These are phyloP conservation scores for Aspergillaceae sp. DNA, from an alignment of 2,329 filamentous ascomycete genomes.

Conservation along the genomic window DNA sequence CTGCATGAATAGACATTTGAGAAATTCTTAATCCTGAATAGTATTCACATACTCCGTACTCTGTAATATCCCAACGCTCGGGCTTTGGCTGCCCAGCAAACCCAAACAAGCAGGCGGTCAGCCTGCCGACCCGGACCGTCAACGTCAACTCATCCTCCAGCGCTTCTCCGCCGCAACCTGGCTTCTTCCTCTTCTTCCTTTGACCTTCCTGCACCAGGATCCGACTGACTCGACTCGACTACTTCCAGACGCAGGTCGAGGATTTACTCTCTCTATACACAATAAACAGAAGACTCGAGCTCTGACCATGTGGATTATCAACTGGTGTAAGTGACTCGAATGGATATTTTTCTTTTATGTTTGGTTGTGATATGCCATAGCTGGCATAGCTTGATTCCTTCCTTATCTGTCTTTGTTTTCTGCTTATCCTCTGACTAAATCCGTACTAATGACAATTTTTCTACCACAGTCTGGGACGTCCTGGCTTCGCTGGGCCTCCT, in stretches of 20 bases:
- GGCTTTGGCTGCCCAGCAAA: not conserved
- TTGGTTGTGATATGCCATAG: not conserved
- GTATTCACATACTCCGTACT: too few relatives aligned
- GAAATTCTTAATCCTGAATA: too few relatives aligned
- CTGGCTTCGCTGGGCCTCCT: slow-evolving; percentile 78
- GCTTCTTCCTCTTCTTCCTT: not conserved
- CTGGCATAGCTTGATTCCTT: not conserved
- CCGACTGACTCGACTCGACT: too few relatives aligned
- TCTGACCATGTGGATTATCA: slow-evolving; percentile 74
- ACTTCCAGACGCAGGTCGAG: too few relatives aligned
- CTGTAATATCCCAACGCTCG: too few relatives aligned
- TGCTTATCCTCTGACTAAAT: too few relatives aligned
- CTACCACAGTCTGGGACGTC: slow-evolving; percentile 67
- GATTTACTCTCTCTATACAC: too few relatives aligned
- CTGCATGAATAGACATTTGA: too few relatives aligned
- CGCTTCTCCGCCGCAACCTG: not conserved
- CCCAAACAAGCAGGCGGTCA: slow-evolving; percentile 3
- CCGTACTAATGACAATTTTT: too few relatives aligned
- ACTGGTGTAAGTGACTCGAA: slow-evolving; percentile 67
- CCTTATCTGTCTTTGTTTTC: not conserved
- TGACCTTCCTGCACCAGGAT: too few relatives aligned
- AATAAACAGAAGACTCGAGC: not conserved
- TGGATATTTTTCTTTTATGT: slow-evolving; percentile 2
- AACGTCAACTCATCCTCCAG: not conserved
- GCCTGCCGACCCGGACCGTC: not conserved